These are phyloP conservation scores for Penicillium decumbens DNA, from an alignment of 2,329 filamentous ascomycete species.

Conservation along the genomic window DNA sequence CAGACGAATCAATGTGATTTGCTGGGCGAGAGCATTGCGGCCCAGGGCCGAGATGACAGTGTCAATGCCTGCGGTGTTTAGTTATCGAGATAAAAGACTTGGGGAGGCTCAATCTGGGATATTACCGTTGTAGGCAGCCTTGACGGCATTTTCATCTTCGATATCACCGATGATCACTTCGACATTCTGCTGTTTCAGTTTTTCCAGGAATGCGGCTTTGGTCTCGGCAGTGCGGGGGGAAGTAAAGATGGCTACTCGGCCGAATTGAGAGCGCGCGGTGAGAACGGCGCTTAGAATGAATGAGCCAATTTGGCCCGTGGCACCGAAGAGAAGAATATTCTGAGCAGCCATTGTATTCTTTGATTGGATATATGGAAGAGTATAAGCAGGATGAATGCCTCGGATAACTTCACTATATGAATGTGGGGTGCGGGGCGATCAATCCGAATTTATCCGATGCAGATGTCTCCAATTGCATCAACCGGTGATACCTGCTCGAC, in stretches of 20 bases:
- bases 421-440: slow-evolving; percentile 12
- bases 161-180: slow-evolving; percentile 56
- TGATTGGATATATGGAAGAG: background rate
- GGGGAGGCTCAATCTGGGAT: background rate
- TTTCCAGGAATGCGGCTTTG: slow-evolving; percentile 49
- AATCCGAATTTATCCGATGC: no score
- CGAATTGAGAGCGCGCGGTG: slow-evolving; percentile 44
- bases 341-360: slow-evolving; percentile 14
- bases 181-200: slow-evolving; percentile 46
- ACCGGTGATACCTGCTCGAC: no score
- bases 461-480: no score
- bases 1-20: slow-evolving; percentile 58
- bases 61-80: slow-evolving; percentile 50
- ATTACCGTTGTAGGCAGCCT: slow-evolving; percentile 52
- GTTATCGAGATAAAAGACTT: background rate
- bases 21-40: slow-evolving; percentile 56
- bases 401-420: background rate
- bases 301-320: slow-evolving; percentile 48
- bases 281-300: slow-evolving; percentile 52
- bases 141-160: slow-evolving; percentile 49
- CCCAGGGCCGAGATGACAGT: slow-evolving; percentile 64
- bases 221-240: slow-evolving; percentile 49
- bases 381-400: background rate
- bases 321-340: slow-evolving; percentile 52
- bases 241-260: slow-evolving; percentile 54